These are phyloP conservation scores for Cutaneotrichosporon sp. DNA, from an alignment of 1,284 basidiomycete genomes.

Conservation along the genomic window DNA sequence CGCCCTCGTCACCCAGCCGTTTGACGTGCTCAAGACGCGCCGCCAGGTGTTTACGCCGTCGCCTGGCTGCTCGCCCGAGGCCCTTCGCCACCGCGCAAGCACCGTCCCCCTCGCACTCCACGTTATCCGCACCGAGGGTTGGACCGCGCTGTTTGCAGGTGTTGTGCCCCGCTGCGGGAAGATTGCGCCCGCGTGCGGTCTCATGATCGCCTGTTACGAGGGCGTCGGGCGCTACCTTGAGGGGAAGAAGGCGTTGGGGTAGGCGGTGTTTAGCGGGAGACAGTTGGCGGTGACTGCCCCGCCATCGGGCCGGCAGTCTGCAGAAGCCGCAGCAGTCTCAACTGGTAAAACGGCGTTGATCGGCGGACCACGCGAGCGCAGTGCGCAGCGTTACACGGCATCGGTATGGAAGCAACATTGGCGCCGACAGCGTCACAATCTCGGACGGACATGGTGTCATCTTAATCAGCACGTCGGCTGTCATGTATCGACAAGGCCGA, in stretches of 20 bases:
- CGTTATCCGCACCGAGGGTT: slow-evolving; percentile 77
- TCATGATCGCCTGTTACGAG: slow-evolving; percentile 86
- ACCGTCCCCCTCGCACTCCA: slow-evolving; percentile 67
- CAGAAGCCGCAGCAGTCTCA: no score
- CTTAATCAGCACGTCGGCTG: neutral
- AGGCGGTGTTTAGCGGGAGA: neutral
- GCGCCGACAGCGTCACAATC: neutral
- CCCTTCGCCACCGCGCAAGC: slow-evolving; percentile 41
- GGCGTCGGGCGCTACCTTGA: slow-evolving; percentile 57
- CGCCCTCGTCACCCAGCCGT: slow-evolving; percentile 88
- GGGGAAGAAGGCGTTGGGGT: neutral
- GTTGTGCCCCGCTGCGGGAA: slow-evolving; percentile 86
- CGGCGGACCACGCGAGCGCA: neutral
- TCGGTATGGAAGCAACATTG: neutral
- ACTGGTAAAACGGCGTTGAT: neutral
- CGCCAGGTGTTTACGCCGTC: slow-evolving; percentile 70
- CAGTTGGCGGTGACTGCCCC: no score
- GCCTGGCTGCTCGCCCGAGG: slow-evolving; percentile 57
- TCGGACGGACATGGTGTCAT: neutral
- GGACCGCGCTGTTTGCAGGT: slow-evolving; percentile 77
- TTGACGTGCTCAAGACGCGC: slow-evolving; percentile 94
- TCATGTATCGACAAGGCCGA: neutral
- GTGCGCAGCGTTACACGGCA: neutral
- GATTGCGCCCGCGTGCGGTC: slow-evolving; percentile 96
- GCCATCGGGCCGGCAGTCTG: no score